Conservation (phyloP, 225 moss, liverwort and hornwort species). For the Takakia lepidozioides region DNA sequence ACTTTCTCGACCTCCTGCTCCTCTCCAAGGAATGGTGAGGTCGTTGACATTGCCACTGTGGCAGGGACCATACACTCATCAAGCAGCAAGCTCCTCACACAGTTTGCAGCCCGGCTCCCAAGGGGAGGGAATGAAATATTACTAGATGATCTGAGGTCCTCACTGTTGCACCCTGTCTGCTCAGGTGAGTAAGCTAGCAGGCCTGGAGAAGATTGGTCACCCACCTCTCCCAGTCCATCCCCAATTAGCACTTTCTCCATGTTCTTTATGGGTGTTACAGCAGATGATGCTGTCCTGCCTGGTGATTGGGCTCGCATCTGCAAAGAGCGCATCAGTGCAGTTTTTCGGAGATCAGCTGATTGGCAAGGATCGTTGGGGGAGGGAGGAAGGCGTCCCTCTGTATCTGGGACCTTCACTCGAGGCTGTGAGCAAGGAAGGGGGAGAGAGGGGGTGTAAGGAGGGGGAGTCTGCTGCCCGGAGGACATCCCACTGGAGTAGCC, state of each 20-base stretch:
- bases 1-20: slow-evolving; percentile 36
- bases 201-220: slow-evolving; percentile 56
- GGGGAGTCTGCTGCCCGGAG: slow-evolving; percentile 51
- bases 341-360: slow-evolving; percentile 77
- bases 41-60: slow-evolving; percentile 44
- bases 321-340: slow-evolving; percentile 76
- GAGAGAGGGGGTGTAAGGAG: slow-evolving; percentile 47
- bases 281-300: slow-evolving; percentile 51
- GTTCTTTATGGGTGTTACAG: slow-evolving; percentile 42
- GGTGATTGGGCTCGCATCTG: slow-evolving; percentile 78
- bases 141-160: slow-evolving; percentile 30
- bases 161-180: slow-evolving; percentile 70
- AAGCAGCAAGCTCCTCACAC: slow-evolving; percentile 51
- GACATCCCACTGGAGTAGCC: slow-evolving; percentile 31
- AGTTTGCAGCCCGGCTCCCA: slow-evolving; percentile 36
- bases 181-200: slow-evolving; percentile 51
- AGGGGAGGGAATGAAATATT: slow-evolving; percentile 35
- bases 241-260: slow-evolving; percentile 33
- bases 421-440: slow-evolving; percentile 52
- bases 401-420: slow-evolving; percentile 60
- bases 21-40: slow-evolving; percentile 30
- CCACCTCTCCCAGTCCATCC: slow-evolving; percentile 61
- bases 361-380: slow-evolving; percentile 89
- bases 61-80: slow-evolving; percentile 51
- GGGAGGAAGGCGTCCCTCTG: slow-evolving; percentile 82